phyloP scores from a whole-genome alignment of 2,329 filamentous ascomycete genomes.

The Cladophialophora bantiana region DNA sequence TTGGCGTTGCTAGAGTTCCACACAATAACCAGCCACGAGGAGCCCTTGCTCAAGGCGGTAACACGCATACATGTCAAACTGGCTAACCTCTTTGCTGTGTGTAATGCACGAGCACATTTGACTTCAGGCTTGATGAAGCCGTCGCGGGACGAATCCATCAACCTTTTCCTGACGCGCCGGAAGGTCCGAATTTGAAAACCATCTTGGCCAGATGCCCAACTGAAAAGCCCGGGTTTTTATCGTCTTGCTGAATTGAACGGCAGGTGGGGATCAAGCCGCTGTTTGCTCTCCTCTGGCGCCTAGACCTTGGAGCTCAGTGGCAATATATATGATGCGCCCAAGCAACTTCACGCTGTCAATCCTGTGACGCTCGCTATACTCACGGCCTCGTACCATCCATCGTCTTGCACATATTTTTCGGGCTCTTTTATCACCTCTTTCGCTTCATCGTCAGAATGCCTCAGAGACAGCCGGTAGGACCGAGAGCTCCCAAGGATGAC shows the following conservation, averaged over 20 bases:
- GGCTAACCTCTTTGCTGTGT: slow-evolving; percentile 34
- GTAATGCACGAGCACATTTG: slow-evolving; percentile 34
- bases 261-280: slow-evolving; percentile 30
- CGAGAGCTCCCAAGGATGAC: slow-evolving; percentile 55
- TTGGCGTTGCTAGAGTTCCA: slow-evolving; percentile 32
- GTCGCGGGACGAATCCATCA: slow-evolving; percentile 30
- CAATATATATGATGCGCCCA: slow-evolving; percentile 37
- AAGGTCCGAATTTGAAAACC: slow-evolving; percentile 35
- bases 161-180: slow-evolving; percentile 26
- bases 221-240: slow-evolving; percentile 20
- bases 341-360: slow-evolving; percentile 27
- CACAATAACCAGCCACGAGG: slow-evolving; percentile 35
- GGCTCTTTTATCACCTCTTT: slow-evolving; percentile 32
- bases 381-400: slow-evolving; percentile 26
- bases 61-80: slow-evolving; percentile 37
- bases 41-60: slow-evolving; percentile 32
- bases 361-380: slow-evolving; percentile 38
- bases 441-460: slow-evolving; percentile 35
- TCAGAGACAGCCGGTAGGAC: slow-evolving; percentile 43
- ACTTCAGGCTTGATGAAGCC: slow-evolving; percentile 35
- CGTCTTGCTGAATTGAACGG: slow-evolving; percentile 12
- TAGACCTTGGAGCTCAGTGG: slow-evolving; percentile 20
- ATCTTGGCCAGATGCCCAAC: slow-evolving; percentile 35
- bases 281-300: slow-evolving; percentile 31
- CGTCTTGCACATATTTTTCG: slow-evolving; percentile 39